Base-by-base conservation (phyloP, 1,284 basidiomycete genomes). In the Volvariella surrecta region DNA sequence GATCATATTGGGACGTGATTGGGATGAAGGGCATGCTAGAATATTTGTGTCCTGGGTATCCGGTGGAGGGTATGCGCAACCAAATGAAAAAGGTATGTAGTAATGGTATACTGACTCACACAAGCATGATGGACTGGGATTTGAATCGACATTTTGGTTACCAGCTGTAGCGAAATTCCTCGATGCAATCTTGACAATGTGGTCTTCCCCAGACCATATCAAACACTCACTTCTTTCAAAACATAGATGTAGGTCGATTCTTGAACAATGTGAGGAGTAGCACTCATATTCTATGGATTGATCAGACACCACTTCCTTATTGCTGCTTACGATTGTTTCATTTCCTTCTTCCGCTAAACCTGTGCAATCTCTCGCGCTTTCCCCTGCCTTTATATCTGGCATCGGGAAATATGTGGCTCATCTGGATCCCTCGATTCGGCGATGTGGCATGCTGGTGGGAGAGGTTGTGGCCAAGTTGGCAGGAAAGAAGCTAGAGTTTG, bases 381-480 rank as follows among this genome's bases (percentile, higher is more conserved):
- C 79, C 1, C 64, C 79, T 1, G 48, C 67, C 0, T 86, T 98
- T 55, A 74, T 98, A 45, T 68, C 72, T 16, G 80, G 82, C 3
- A 73, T 97, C 21, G 78, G 85, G 7, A 63, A 64, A 4, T 95
- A 93, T 55, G 79, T 96, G 34, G 71, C 71, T 0, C 91, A 96
- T 54, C 65, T 85, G 2, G 90, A 95, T 46, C 64, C 72, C 2
- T 72, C 76, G 1, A 73, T 96, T 10, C 81, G 94, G 1, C 73
- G 84, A n/a, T 84, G 91, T 50, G 95, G 95, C 2, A 96, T 98
- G 93, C 73, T 98, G 9, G 79, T 82, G 0, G 95, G 89, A 0
- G 95, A 99, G 60, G 66, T 86, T 40, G 71, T 87, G 10, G 84
- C 87, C 1, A 60, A 66, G 4, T 64, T 67, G 28, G 66, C 70